phyloP scores from a whole-genome alignment of 1,284 basidiomycete species.

The Apiotrichum gracile region DNA sequence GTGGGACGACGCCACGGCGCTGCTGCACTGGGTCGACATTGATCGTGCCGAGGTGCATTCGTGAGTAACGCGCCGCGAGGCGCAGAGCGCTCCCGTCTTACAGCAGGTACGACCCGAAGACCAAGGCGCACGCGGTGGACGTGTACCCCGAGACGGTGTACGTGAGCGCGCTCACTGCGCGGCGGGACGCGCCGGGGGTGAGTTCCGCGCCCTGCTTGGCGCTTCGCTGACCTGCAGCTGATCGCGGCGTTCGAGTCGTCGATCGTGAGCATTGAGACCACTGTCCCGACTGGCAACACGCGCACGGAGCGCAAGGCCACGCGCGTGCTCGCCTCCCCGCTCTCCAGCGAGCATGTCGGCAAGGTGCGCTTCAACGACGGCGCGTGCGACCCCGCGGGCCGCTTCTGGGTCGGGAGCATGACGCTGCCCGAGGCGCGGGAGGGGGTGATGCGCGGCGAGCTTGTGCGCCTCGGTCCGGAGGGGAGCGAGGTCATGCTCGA shows the following conservation, averaged over 20 bases:
- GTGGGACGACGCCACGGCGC: conserved; percentile 36
- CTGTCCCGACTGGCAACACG: background rate
- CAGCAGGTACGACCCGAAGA: conserved; percentile 28
- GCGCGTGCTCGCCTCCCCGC: conserved; percentile 17
- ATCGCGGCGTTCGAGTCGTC: conserved; percentile 11
- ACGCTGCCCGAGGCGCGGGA: conserved; percentile 17
- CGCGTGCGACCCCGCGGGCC: conserved; percentile 36
- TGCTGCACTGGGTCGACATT: conserved; percentile 45
- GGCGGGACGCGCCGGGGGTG: conserved; percentile 25
- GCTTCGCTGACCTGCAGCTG: conserved; percentile 3
- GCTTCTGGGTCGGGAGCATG: conserved; percentile 39
- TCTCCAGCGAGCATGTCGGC: conserved; percentile 15
- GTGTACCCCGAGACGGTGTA: conserved; percentile 30
- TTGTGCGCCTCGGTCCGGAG: conserved; percentile 34
- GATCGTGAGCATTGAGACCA: conserved; percentile 13
- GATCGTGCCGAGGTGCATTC: conserved; percentile 35
- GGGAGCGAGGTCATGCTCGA: conserved; percentile 24
- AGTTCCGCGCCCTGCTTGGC: conserved; percentile 9
- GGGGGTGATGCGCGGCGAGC: conserved; percentile 23
- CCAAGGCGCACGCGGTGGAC: conserved; percentile 26
- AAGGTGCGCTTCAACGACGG: conserved; percentile 46
- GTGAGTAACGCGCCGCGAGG: too few relatives aligned
- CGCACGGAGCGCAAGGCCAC: background rate
- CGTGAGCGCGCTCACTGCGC: conserved; percentile 32
- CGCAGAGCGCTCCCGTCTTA: too few relatives aligned